These are phyloP conservation scores for Yamadazyma tumulicola DNA, from an alignment of 805 yeast genomes.

Conservation along the genomic window DNA sequence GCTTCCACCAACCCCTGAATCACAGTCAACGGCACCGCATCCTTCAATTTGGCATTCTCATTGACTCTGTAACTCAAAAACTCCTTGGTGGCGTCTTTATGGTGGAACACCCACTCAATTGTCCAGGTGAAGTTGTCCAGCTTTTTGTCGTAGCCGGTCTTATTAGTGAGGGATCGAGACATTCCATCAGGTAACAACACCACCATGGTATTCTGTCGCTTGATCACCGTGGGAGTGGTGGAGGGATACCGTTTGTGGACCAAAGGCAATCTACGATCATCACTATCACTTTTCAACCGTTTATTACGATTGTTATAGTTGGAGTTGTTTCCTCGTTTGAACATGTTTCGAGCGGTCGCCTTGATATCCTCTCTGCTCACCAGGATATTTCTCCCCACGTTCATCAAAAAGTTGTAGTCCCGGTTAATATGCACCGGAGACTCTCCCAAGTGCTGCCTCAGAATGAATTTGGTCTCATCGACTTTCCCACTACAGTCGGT, in stretches of 20 bases:
- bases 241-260: constrained; percentile 24
- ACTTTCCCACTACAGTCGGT: constrained; percentile 63
- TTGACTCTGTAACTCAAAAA: constrained; percentile 43
- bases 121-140: constrained; percentile 71
- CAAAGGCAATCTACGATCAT: constrained; percentile 22
- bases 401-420: constrained; percentile 74
- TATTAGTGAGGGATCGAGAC: constrained; percentile 62
- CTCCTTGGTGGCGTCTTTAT: constrained; percentile 22
- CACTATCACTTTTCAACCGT: constrained; percentile 18
- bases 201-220: constrained; percentile 65
- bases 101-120: constrained; percentile 59
- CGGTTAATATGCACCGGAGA: constrained; percentile 58
- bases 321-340: constrained; percentile 23
- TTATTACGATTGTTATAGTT: constrained; percentile 14
- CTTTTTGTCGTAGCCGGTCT: constrained; percentile 66
- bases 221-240: constrained; percentile 25
- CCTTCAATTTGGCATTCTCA: constrained; percentile 33
- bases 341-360: constrained; percentile 38
- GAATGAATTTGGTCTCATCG: constrained; percentile 57
- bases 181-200: constrained; percentile 66
- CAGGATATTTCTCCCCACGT: constrained; percentile 56
- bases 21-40: constrained; percentile 40
- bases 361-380: constrained; percentile 53
- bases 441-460: constrained; percentile 41
- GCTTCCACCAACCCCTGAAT: constrained; percentile 14